Percentiles rank a stretch among this genome's conserved stretches.
Evolutionary conservation across 495 filamentous ascomycete genomes (phyloP).

Genomic region (Lasiosphaeris hirsuta): DNA sequence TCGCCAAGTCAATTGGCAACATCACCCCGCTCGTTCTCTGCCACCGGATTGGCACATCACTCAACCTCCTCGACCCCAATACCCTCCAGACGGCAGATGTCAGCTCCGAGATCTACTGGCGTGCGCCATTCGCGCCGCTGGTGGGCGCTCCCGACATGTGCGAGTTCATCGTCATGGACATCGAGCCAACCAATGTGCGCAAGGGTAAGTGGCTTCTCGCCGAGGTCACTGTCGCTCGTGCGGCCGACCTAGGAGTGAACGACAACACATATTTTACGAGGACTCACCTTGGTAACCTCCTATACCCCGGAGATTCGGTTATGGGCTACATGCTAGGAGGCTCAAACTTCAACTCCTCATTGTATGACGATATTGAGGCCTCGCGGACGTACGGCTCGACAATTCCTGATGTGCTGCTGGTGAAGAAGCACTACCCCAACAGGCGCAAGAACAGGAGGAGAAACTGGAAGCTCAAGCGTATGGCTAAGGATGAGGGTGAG

Average conservation of each 20-base stretch:
- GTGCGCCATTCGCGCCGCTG: conserved; percentile 75
- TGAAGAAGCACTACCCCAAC: conserved; percentile 93
- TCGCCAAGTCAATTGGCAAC: conserved; percentile 81
- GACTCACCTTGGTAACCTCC: conserved; percentile 83
- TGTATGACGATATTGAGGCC: conserved; percentile 75
- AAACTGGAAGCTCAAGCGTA: conserved; percentile 90
- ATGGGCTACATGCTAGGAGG: conserved; percentile 87
- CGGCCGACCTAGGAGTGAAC: conserved; percentile 85
- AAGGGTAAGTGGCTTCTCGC: conserved; percentile 82
- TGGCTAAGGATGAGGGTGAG: conserved; percentile 83
- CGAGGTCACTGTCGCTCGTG: conserved; percentile 81
- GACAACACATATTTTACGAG: conserved; percentile 80
- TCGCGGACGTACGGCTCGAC: conserved; percentile 64
- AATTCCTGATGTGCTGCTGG: conserved; percentile 88
- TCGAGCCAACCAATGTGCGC: conserved; percentile 69
- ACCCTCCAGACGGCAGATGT: conserved; percentile 90
- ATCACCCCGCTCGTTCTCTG: conserved; percentile 68
- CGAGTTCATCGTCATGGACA: conserved; percentile 94
- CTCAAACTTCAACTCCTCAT: conserved; percentile 83
- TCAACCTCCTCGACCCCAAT: conserved; percentile 85
- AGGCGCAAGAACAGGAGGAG: conserved; percentile 77
- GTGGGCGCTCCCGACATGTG: conserved; percentile 81
- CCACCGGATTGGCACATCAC: conserved; percentile 79
- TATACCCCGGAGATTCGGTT: conserved; percentile 87
- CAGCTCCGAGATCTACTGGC: conserved; percentile 78